These are phyloP conservation scores for Pseudoscleropodium purum DNA, from an alignment of 225 moss, liverwort and hornwort species.

Conservation along the genomic window DNA sequence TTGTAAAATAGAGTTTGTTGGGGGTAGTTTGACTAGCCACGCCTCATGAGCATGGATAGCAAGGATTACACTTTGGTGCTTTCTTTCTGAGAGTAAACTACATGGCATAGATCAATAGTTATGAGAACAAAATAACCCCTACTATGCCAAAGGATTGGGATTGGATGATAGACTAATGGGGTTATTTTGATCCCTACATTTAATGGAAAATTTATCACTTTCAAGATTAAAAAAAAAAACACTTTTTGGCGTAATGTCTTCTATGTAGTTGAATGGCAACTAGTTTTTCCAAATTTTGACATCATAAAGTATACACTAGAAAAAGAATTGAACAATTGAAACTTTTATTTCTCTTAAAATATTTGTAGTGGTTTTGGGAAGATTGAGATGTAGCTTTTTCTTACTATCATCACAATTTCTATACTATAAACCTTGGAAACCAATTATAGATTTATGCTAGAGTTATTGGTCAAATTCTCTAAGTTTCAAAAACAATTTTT, in stretches of 20 bases:
- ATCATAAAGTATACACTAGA: accelerated
- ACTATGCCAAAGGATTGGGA: not conserved
- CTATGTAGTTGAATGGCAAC: not conserved
- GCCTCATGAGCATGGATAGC: not conserved
- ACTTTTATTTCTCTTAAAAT: not conserved
- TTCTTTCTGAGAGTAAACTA: not conserved
- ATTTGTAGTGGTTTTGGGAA: not conserved
- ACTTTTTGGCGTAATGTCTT: not conserved
- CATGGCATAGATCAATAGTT: not conserved
- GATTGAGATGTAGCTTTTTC: not conserved
- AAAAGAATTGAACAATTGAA: not conserved
- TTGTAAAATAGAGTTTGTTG: not conserved
- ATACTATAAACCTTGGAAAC: too few relatives aligned
- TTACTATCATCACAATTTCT: too few relatives aligned
- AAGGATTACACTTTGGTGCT: not conserved
- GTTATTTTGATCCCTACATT: not conserved
- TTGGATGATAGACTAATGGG: not conserved
- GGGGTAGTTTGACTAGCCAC: not conserved
- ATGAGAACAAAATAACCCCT: not conserved
- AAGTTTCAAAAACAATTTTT: not conserved
- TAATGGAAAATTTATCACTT: not conserved
- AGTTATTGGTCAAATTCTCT: accelerated
- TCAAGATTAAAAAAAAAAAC: not conserved
- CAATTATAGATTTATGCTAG: not conserved
- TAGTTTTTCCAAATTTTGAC: not conserved